phyloP scores from a whole-genome alignment of 1,139 yeast genomes.

The Taphrina pruni region DNA sequence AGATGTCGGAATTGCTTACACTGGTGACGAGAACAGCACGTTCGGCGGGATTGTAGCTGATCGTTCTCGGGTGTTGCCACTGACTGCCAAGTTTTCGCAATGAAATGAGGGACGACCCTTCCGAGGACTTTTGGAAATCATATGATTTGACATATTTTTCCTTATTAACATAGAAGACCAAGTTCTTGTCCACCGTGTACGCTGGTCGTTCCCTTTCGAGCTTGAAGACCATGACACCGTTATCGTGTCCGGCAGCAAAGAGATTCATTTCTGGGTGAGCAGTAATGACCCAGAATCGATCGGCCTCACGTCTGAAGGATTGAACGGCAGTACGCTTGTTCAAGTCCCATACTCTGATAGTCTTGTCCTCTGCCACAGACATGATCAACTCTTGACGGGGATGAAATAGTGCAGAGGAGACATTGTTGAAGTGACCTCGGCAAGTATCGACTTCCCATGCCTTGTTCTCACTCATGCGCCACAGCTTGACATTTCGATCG shows the following conservation, averaged over 20 bases:
- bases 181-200: conserved; percentile 69
- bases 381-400: conserved; percentile 91
- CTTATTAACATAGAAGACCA: conserved; percentile 73
- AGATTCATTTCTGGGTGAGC: conserved; percentile 88
- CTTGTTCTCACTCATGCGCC: conserved; percentile 98
- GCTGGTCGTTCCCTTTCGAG: conserved; percentile 98
- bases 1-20: conserved; percentile 11
- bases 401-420: conserved; percentile 86
- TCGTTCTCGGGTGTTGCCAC: conserved; percentile 82
- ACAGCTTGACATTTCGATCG: conserved; percentile 89
- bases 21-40: conserved; percentile 77
- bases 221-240: conserved; percentile 98
- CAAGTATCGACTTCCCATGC: conserved; percentile 99
- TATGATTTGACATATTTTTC: conserved; percentile 86
- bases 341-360: conserved; percentile 97
- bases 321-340: conserved; percentile 92
- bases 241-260: conserved; percentile 96
- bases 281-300: conserved; percentile 91
- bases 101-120: conserved; percentile 71
- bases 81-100: conserved; percentile 82
- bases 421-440: conserved; percentile 95
- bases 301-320: conserved; percentile 91
- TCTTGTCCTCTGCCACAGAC: conserved; percentile 94
- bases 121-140: conserved; percentile 67
- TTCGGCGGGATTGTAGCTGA: conserved; percentile 92